Base-by-base conservation (phyloP, 116 monocot species). In the Thalassia testudinum region DNA sequence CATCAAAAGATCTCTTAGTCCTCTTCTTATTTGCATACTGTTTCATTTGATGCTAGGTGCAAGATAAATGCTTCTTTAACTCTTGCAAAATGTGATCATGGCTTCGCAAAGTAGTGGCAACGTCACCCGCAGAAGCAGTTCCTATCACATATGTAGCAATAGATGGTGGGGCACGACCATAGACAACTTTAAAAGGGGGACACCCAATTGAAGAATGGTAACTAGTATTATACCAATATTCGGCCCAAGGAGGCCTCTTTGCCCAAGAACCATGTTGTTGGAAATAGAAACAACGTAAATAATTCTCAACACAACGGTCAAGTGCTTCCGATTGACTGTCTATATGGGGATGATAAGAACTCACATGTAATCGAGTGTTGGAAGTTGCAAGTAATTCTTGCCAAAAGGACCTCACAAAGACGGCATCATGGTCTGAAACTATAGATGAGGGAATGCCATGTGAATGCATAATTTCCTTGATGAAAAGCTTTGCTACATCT, bases 261-360 rank as follows among this genome's bases (percentile, higher is more conserved):
- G 14, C 13, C 34, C 34, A 57, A 0, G 1, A 12, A 14, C 13
- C 20, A 5, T 14, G 34, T 22, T 15, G 21, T 37, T 43, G 7
- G n/a, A 20, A 38, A 17, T 7, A 19, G 21, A 57, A 42, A 17
- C 42, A 43, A 19, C 22, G 20, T 14, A 57, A 27, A 22, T 57
- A 43, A 42, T 18, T 57, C 22, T 57, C 37, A 5, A 43, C 13
- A 40, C 42, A 18, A 26, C 40, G 24, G 22, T 57, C 42, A 5
- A 57, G 10, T 5, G 42, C 57, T 23, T 57, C 57, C 13, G 22
- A 42, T 57, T 57, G 57, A 4, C 57, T 26, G 12, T 57, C 23
- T 42, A 26, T 27, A 19, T 43, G 57, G 13, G 37, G 57, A 15
- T 57, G 57, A 42, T 38, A 57, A 7, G 23, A 42, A 22, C 42